A percentile compares a stretch with the other conserved stretches of the same genome.
These are phyloP conservation scores for slime mould (Dictyostelium discoideum) DNA, from an alignment of 78 protist species.

Conservation along the genomic window DNA sequence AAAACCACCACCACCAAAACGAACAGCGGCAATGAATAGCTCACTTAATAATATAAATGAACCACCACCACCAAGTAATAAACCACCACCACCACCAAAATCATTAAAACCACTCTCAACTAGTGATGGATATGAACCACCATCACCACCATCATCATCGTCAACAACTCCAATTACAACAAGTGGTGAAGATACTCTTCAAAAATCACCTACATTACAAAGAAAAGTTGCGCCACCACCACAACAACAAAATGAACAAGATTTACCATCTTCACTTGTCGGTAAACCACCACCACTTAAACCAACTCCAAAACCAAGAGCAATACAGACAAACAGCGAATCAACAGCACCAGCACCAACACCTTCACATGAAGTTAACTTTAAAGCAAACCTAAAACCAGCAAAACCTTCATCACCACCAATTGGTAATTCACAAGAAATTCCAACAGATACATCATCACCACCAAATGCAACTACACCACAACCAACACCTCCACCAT, in stretches of 20 bases:
- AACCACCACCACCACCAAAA: background rate
- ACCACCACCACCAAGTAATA: conserved; percentile 1
- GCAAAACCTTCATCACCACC: background rate
- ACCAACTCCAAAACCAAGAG: conserved; percentile 28
- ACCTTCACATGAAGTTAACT: background rate
- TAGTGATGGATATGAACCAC: background rate
- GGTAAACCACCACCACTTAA: conserved; percentile 1
- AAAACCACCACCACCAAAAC: conserved; percentile 32
- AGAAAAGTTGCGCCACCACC: background rate
- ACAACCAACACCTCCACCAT: conserved; percentile 27
- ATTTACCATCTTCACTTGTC: background rate
- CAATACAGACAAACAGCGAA: background rate
- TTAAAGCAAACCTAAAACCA: conserved; percentile 11
- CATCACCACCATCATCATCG: conserved; percentile 29
- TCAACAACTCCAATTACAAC: background rate
- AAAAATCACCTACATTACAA: background rate
- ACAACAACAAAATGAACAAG: background rate
- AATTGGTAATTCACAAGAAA: background rate
- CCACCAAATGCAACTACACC: conserved; percentile 22
- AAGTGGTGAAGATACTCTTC: background rate
- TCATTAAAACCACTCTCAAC: background rate
- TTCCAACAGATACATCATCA: background rate
- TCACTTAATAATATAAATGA: background rate
- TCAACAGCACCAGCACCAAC: background rate
- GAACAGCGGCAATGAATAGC: background rate